Evolutionary conservation across 768 basidiomycete genomes (phyloP).

Genomic region (Neoboletus magnificus): DNA sequence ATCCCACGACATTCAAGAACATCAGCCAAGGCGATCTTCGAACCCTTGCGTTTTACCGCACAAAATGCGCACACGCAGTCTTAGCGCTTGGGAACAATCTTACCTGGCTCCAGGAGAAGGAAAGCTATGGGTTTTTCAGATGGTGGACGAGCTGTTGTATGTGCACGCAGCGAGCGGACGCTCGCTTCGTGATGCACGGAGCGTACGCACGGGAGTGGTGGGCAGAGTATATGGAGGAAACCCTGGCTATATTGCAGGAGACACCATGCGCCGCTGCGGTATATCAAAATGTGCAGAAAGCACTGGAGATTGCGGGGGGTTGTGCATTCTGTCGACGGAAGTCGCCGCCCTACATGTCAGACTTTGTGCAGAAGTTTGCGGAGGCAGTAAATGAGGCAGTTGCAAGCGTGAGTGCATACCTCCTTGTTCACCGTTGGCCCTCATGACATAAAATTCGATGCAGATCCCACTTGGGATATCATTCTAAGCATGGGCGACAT

Average conservation of each 20-base stretch:
- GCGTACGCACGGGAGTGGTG: constrained; percentile 31
- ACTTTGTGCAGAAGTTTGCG: constrained; percentile 24
- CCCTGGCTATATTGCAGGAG: constrained; percentile 15
- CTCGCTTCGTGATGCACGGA: constrained; percentile 25
- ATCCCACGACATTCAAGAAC: neutral
- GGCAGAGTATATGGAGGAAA: constrained; percentile 32
- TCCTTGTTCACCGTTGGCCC: neutral
- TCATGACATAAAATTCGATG: neutral
- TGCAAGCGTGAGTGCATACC: constrained; percentile 16
- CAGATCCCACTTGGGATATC: constrained; percentile 23
- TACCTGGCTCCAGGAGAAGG: constrained; percentile 21
- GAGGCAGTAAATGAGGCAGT: constrained; percentile 20
- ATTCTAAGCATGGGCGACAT: constrained; percentile 2
- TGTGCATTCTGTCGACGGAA: constrained; percentile 21
- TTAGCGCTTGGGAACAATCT: constrained; percentile 19
- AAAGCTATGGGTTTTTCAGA: constrained; percentile 22
- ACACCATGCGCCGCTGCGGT: constrained; percentile 24
- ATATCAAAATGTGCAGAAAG: constrained; percentile 12
- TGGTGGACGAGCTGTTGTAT: constrained; percentile 31
- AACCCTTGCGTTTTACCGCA: constrained; percentile 20
- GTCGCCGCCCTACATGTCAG: constrained; percentile 17
- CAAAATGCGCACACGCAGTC: constrained; percentile 18
- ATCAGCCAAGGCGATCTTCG: constrained; percentile 11
- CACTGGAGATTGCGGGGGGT: constrained; percentile 13
- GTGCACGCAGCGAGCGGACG: constrained; percentile 20